Percentiles rank a stretch among this genome's conserved stretches.
phyloP scores from a whole-genome alignment of 75 land plant genomes.

The Selaginella tamariscina region DNA sequence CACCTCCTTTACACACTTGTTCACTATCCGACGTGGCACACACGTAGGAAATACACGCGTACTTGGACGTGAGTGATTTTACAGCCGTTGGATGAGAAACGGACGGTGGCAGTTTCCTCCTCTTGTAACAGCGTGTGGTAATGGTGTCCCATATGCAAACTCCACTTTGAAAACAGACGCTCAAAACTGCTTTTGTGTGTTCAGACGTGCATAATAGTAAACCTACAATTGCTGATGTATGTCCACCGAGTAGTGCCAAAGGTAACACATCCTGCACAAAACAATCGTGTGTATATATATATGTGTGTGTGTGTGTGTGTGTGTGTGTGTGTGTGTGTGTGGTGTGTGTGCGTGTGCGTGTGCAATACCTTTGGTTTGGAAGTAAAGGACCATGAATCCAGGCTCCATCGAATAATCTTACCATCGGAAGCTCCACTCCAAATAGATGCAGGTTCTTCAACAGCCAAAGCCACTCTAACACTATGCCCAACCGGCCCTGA shows the following conservation, averaged over 20 bases:
- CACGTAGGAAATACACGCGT: slow-evolving; percentile 44
- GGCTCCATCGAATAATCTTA: slow-evolving; percentile 60
- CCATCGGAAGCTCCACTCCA: slow-evolving; percentile 79
- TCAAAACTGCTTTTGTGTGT: slow-evolving; percentile 29
- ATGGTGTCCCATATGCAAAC: slow-evolving; percentile 61
- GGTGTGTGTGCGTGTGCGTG: no score
- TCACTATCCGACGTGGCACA: slow-evolving; percentile 10
- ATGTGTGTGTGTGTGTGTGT: no score
- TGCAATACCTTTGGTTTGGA: neutral
- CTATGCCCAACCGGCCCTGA: slow-evolving; percentile 22
- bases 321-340: no score
- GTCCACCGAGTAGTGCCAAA: slow-evolving; percentile 65
- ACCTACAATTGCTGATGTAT: slow-evolving; percentile 44
- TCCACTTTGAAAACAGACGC: slow-evolving; percentile 62
- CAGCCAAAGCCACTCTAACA: slow-evolving; percentile 33
- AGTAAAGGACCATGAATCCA: slow-evolving; percentile 6
- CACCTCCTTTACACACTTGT: slow-evolving; percentile 26
- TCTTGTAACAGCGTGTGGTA: slow-evolving; percentile 51
- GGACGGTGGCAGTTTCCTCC: slow-evolving; percentile 68
- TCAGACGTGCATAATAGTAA: slow-evolving; percentile 37
- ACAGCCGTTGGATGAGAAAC: slow-evolving; percentile 35
- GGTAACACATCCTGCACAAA: slow-evolving; percentile 38
- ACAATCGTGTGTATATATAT: no score
- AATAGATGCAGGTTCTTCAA: slow-evolving; percentile 34
- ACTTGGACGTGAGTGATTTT: slow-evolving; percentile 25